Evolutionary conservation across 192 early-diverging fungal genomes (phyloP).

Genomic region (Cladochytrium replicatum): DNA sequence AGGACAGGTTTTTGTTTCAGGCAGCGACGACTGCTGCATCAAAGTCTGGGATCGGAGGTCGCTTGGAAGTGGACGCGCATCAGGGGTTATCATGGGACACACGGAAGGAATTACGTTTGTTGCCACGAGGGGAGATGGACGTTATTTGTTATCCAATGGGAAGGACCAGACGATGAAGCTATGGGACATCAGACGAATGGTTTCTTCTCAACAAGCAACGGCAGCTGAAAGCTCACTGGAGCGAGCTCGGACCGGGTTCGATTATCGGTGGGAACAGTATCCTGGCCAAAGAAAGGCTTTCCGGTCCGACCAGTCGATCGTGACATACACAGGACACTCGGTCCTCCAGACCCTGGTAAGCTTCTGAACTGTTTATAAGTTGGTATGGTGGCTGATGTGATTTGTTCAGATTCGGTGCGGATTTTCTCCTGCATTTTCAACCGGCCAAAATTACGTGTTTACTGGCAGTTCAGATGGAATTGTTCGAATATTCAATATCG

Average conservation of each 20-base stretch:
- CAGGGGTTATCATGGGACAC: slow-evolving; percentile 58
- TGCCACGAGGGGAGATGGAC: slow-evolving; percentile 52
- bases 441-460: slow-evolving; percentile 54
- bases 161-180: slow-evolving; percentile 63
- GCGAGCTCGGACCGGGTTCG: slow-evolving; percentile 9
- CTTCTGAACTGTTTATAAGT: no score
- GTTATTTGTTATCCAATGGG: slow-evolving; percentile 52
- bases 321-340: slow-evolving; percentile 28
- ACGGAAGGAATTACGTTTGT: slow-evolving; percentile 63
- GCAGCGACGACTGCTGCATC: slow-evolving; percentile 49
- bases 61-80: slow-evolving; percentile 28
- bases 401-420: slow-evolving; percentile 69
- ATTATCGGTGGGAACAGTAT: slow-evolving; percentile 28
- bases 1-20: slow-evolving; percentile 55
- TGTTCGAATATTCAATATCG: slow-evolving; percentile 26
- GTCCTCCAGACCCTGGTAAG: slow-evolving; percentile 52
- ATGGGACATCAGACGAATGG: slow-evolving; percentile 47
- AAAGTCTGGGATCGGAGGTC: slow-evolving; percentile 50
- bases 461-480: slow-evolving; percentile 53
- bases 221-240: neutral
- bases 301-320: slow-evolving; percentile 53
- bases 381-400: no score
- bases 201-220: slow-evolving; percentile 10
- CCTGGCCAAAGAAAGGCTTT: slow-evolving; percentile 30
- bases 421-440: slow-evolving; percentile 46